Conservation (phyloP, 805 yeast species). For the Metschnikowia lochheadii region DNA sequence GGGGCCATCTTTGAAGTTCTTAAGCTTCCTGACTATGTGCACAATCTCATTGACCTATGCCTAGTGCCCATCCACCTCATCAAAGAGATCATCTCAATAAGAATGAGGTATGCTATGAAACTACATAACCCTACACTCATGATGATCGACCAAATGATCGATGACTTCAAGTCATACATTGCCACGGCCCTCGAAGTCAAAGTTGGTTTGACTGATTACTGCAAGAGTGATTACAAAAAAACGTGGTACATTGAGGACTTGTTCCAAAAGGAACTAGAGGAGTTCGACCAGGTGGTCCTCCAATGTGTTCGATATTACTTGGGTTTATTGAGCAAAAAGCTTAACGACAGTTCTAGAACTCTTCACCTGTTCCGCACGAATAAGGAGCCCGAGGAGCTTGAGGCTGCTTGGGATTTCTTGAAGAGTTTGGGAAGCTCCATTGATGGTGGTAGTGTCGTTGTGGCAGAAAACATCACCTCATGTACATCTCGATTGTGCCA, state of each 20-base stretch:
- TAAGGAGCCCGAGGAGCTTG: slow-evolving; percentile 88
- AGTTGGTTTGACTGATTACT: slow-evolving; percentile 57
- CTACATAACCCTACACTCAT: slow-evolving; percentile 83
- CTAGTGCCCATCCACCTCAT: slow-evolving; percentile 76
- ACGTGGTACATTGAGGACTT: slow-evolving; percentile 71
- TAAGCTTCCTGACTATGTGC: slow-evolving; percentile 70
- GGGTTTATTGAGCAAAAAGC: slow-evolving; percentile 66
- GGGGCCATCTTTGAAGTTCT: slow-evolving; percentile 59
- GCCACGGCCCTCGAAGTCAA: slow-evolving; percentile 72
- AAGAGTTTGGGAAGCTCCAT: slow-evolving; percentile 73
- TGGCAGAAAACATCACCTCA: slow-evolving; percentile 70
- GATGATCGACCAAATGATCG: slow-evolving; percentile 93
- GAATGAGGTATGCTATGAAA: slow-evolving; percentile 74
- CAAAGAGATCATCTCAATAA: slow-evolving; percentile 69
- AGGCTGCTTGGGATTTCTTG: slow-evolving; percentile 74
- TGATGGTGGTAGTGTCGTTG: slow-evolving; percentile 74
- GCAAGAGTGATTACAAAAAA: slow-evolving; percentile 47
- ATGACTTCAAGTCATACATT: slow-evolving; percentile 75
- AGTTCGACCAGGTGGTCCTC: slow-evolving; percentile 61
- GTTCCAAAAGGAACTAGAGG: slow-evolving; percentile 49
- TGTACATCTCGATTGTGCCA: slow-evolving; percentile 65
- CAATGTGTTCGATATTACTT: slow-evolving; percentile 72
- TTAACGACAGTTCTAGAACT: slow-evolving; percentile 68
- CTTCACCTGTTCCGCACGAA: slow-evolving; percentile 69
- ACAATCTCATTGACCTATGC: slow-evolving; percentile 59